Base-by-base conservation (phyloP, 1,139 yeast species). In the Suhomyces guaymorum region DNA sequence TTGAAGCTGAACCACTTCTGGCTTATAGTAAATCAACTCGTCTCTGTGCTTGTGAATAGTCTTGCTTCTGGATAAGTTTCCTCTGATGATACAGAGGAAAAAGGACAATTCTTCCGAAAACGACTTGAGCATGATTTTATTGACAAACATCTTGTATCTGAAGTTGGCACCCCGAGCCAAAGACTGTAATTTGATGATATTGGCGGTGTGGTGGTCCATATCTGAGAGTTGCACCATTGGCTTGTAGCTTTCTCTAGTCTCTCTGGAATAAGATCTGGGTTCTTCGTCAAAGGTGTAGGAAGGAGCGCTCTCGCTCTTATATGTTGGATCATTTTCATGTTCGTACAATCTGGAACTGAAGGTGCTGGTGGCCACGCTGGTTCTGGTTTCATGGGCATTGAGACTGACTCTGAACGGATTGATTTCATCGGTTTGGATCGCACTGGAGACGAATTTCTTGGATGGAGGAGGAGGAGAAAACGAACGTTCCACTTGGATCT, bases 101-200 rank as follows among this genome's bases (percentile, higher is more conserved):
- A 39, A 41, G 4, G 61, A 61, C 21, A 79, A 57, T 40, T 73
- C 77, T 14, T 70, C 75, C 4, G 66, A 63, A 44, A 72, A 75
- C 3, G 82, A 77, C 44, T 73, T 75, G 24, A 81, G 52, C 70
- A 80, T 73, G 42, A 79, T 78, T 38, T 67, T 72, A 47, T 75
- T 74, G 25, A 82, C 82, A 55, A 79, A 81, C 65, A 81, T 66
- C 17, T 61, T 61, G 54, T 80, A 84, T 32, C 94, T 69, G 42
- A 77, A 62, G 35, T 76, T 67, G 1, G 85, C 81, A 17, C 90
- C 92, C 46, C 85, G 66, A 7, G 83, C 71, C 19, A 80, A 59
- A 0, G 88, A 73, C 53, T 84, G 92, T 19, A 83, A 62, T 38
- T 62, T 59, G 51, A 69, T 52, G 27, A 70, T 52, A 35, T 65